phyloP scores from a whole-genome alignment of 1,139 yeast genomes.

The Candida gigantensis region DNA sequence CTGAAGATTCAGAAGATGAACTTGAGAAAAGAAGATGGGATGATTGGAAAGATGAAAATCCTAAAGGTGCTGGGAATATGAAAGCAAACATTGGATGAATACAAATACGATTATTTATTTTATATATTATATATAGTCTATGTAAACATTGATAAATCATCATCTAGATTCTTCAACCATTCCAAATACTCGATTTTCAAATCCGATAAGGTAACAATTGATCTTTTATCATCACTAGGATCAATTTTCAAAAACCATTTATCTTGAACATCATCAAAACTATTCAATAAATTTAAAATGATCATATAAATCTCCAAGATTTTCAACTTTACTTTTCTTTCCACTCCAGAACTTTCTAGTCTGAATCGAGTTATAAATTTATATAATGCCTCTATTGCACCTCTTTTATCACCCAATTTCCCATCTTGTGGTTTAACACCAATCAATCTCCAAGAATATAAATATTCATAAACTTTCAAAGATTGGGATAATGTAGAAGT shows the following conservation, averaged over 20 bases:
- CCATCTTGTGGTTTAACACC: no score
- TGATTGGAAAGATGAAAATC: constrained; percentile 84
- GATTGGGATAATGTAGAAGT: constrained; percentile 36
- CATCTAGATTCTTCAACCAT: constrained; percentile 37
- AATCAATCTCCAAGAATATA: constrained; percentile 56
- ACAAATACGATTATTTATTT: constrained; percentile 4
- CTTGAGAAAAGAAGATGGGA: constrained; percentile 82
- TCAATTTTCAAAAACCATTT: constrained; percentile 54
- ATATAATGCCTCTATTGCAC: constrained; percentile 59
- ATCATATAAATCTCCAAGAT: constrained; percentile 47
- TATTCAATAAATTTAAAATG: constrained; percentile 50
- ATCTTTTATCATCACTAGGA: constrained; percentile 18
- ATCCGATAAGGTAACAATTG: constrained; percentile 32
- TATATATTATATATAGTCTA: not conserved
- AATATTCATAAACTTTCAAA: constrained; percentile 51
- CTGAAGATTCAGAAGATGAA: constrained; percentile 48
- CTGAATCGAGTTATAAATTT: constrained; percentile 48
- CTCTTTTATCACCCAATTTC: constrained; percentile 44
- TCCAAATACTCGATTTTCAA: constrained; percentile 35
- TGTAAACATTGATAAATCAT: constrained; percentile 16
- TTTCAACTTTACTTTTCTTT: constrained; percentile 36
- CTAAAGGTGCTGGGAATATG: constrained; percentile 88
- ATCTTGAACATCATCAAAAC: constrained; percentile 49
- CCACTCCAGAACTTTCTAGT: constrained; percentile 23
- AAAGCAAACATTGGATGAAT: constrained; percentile 68